Evolutionary conservation across 371 early-diverging fungal genomes (phyloP).

Genomic region (Rhizopus sp.): DNA sequence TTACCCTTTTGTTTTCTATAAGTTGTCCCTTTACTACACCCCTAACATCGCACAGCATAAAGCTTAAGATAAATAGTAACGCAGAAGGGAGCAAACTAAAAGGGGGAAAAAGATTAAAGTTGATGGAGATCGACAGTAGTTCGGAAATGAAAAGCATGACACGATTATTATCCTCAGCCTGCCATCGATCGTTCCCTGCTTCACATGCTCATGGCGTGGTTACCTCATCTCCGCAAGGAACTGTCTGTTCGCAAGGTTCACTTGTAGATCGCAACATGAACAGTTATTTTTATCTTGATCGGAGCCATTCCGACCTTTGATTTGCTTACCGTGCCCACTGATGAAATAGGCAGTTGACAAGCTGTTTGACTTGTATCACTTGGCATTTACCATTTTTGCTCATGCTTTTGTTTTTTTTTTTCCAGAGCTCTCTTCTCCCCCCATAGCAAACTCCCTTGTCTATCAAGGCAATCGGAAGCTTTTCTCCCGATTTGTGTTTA

Average conservation of each 20-base stretch:
- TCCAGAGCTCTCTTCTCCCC: background rate
- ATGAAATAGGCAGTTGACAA: background rate
- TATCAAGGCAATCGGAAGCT: too few species aligned
- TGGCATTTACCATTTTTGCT: background rate
- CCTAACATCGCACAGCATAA: too few species aligned
- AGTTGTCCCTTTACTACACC: too few species aligned
- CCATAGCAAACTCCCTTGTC: too few species aligned
- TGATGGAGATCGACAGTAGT: background rate
- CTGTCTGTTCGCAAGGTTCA: slow-evolving; percentile 13
- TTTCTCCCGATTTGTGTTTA: too few species aligned
- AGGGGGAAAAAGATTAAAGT: background rate
- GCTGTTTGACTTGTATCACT: slow-evolving; percentile 2
- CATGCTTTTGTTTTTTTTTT: background rate
- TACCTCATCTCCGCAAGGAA: slow-evolving; percentile 7
- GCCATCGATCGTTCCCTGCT: slow-evolving; percentile 22
- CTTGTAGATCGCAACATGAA: slow-evolving; percentile 16
- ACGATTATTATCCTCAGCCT: background rate
- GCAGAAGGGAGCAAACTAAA: too few species aligned
- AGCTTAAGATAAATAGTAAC: too few species aligned
- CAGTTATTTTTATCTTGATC: slow-evolving; percentile 2
- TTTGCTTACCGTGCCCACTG: background rate
- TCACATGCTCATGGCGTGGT: slow-evolving; percentile 25
- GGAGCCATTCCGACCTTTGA: background rate
- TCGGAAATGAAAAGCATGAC: background rate
- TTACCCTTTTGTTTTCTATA: slow-evolving; percentile 4